A percentile compares a stretch with the other conserved stretches of the same genome.
Evolutionary conservation across 2,329 filamentous ascomycete genomes (phyloP).

Genomic region (Fusarium sp.): DNA sequence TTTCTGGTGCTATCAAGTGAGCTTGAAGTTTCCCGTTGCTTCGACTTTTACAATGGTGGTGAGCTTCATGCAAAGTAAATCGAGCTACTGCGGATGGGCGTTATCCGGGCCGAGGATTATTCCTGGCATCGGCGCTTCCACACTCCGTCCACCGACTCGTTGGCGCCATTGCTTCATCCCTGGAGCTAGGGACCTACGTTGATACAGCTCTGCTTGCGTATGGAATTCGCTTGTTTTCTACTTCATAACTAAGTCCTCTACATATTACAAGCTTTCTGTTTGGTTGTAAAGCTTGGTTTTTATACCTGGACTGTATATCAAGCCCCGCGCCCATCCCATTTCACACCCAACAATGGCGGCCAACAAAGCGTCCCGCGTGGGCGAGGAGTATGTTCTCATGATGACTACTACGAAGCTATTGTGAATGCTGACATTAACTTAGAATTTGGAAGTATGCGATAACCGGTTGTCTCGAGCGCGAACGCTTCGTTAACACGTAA

Average conservation of each 20-base stretch:
- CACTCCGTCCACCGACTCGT: conserved; percentile 43
- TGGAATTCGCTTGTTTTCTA: background rate
- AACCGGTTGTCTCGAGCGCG: background rate
- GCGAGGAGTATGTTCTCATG: conserved; percentile 66
- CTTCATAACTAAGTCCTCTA: background rate
- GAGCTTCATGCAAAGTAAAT: conserved; percentile 36
- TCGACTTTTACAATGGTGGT: conserved; percentile 25
- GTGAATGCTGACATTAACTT: conserved; percentile 48
- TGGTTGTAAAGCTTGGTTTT: background rate
- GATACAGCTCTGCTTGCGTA: conserved; percentile 10
- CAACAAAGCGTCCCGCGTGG: conserved; percentile 69
- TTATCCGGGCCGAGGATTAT: conserved; percentile 52
- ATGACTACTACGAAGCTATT: conserved; percentile 10
- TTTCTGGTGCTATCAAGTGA: conserved; percentile 18
- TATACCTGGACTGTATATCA: background rate
- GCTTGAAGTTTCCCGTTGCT: conserved; percentile 29
- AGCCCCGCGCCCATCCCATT: conserved; percentile 2
- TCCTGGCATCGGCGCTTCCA: conserved; percentile 44
- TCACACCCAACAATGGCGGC: conserved; percentile 61
- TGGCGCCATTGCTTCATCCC: conserved; percentile 30
- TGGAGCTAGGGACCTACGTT: conserved; percentile 12
- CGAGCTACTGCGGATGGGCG: conserved; percentile 43
- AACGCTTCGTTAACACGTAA: conserved; percentile 23
- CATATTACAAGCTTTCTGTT: background rate
- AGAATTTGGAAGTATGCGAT: conserved; percentile 91